Evolutionary conservation across 148 eudicot species (phyloP).

Genomic region (Diospyros lotus): DNA sequence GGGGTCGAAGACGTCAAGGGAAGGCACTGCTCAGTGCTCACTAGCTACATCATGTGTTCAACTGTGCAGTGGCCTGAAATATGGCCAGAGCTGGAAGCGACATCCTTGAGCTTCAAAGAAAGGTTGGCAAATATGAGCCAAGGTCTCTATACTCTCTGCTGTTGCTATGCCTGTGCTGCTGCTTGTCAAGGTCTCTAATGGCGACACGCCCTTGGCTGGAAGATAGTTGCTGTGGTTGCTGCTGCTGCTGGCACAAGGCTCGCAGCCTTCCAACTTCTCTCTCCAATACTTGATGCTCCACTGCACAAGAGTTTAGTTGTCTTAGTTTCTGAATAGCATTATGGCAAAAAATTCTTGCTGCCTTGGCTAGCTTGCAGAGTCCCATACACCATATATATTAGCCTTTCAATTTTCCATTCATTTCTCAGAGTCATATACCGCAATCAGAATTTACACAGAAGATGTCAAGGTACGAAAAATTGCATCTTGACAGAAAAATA

Average conservation of each 20-base stretch:
- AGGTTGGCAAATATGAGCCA: slow-evolving; percentile 72
- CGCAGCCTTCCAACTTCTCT: slow-evolving; percentile 71
- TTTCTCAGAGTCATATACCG: too few relatives aligned
- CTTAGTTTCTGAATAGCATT: background rate
- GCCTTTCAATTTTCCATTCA: too few relatives aligned
- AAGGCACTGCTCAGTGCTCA: slow-evolving; percentile 6
- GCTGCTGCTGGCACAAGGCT: slow-evolving; percentile 50
- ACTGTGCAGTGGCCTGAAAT: slow-evolving; percentile 49
- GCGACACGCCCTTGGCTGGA: slow-evolving; percentile 54
- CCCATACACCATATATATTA: too few relatives aligned
- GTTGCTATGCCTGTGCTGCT: too few relatives aligned
- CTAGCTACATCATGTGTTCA: slow-evolving; percentile 26
- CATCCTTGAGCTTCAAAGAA: slow-evolving; percentile 54
- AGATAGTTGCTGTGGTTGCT: slow-evolving; percentile 28
- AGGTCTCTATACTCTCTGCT: too few relatives aligned
- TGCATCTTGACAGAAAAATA: background rate
- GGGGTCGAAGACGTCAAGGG: slow-evolving; percentile 7
- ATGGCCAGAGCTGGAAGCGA: slow-evolving; percentile 44
- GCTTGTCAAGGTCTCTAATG: slow-evolving; percentile 51
- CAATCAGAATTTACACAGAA: too few relatives aligned
- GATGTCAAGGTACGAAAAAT: background rate
- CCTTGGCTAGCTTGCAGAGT: background rate
- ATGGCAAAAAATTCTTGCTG: background rate
- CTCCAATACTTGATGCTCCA: slow-evolving; percentile 87
- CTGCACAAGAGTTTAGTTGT: slow-evolving; percentile 25